Percentiles rank a stretch among this genome's conserved stretches.
Conservation (phyloP, 2,329 filamentous ascomycete species). For the Orbilia ellipsospora region DNA sequence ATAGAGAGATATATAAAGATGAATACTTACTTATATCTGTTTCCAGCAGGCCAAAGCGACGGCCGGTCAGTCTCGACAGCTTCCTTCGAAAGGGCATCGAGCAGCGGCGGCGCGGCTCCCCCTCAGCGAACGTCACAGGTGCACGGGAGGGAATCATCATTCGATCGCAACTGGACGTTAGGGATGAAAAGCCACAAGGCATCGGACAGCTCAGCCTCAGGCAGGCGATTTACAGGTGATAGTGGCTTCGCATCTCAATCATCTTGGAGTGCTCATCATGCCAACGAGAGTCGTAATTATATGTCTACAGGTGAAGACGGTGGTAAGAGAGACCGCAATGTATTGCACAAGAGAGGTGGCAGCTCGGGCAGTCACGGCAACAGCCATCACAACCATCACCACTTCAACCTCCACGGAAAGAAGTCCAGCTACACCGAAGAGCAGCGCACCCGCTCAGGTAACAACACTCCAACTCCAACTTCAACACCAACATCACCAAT, state of each 20-base stretch:
- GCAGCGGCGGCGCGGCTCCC: slow-evolving; percentile 29
- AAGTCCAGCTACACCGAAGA: slow-evolving; percentile 83
- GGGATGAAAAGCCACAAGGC: slow-evolving; percentile 57
- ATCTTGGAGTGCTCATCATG: slow-evolving; percentile 38
- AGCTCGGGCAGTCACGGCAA: slow-evolving; percentile 68
- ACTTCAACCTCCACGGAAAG: slow-evolving; percentile 71
- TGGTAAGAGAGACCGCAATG: slow-evolving; percentile 77
- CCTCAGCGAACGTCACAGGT: slow-evolving; percentile 31
- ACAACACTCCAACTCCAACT: slow-evolving; percentile 67
- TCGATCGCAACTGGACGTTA: slow-evolving; percentile 75
- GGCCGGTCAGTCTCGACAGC: slow-evolving; percentile 49
- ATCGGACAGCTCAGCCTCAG: slow-evolving; percentile 58
- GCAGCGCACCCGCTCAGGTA: slow-evolving; percentile 69
- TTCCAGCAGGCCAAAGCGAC: slow-evolving; percentile 34
- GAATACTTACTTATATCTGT: too few relatives aligned
- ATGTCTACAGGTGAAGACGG: slow-evolving; percentile 59
- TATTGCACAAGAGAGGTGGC: slow-evolving; percentile 74
- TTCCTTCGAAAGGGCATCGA: slow-evolving; percentile 46
- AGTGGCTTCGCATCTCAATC: slow-evolving; percentile 59
- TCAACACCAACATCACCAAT: slow-evolving; percentile 43
- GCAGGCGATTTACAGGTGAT: slow-evolving; percentile 58
- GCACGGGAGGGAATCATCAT: slow-evolving; percentile 68
- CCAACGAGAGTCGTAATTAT: slow-evolving; percentile 60
- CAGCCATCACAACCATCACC: slow-evolving; percentile 66
- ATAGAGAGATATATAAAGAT: neutral